These are phyloP conservation scores for Phaeomoniella chlamydospora DNA, from an alignment of 2,329 filamentous ascomycete species.

Conservation along the genomic window DNA sequence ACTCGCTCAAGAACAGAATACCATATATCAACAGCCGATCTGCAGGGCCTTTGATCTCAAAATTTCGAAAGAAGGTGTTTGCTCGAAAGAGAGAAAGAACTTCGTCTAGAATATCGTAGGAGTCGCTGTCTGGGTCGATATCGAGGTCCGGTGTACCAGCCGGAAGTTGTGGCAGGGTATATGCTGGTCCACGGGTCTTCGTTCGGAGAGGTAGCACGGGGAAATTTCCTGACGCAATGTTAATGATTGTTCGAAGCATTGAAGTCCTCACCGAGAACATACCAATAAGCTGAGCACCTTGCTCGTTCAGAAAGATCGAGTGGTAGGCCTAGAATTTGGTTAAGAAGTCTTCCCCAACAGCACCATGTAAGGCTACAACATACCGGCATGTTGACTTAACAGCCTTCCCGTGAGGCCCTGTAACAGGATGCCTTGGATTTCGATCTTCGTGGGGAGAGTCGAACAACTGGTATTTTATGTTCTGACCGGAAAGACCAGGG, in stretches of 20 bases:
- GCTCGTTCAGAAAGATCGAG: slow-evolving; percentile 82
- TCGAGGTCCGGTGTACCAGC: slow-evolving; percentile 35
- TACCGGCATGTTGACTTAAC: background rate
- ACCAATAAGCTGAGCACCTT: slow-evolving; percentile 53
- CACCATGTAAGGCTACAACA: background rate
- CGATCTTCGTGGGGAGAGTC: too few species aligned
- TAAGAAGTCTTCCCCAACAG: background rate
- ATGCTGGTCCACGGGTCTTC: slow-evolving; percentile 86
- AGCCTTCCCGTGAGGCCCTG: too few species aligned
- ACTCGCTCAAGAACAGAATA: slow-evolving; percentile 87
- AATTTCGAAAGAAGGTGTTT: slow-evolving; percentile 98
- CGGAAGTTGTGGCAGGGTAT: slow-evolving; percentile 58
- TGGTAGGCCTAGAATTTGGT: slow-evolving; percentile 64
- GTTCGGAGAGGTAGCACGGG: slow-evolving; percentile 89
- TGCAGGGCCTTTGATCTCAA: slow-evolving; percentile 93
- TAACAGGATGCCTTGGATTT: too few species aligned
- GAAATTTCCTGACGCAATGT: slow-evolving; percentile 64
- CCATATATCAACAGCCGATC: slow-evolving; percentile 93
- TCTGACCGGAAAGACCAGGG: too few species aligned
- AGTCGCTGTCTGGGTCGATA: slow-evolving; percentile 71
- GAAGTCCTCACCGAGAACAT: slow-evolving; percentile 8
- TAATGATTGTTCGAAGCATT: slow-evolving; percentile 1
- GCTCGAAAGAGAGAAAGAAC: slow-evolving; percentile 84
- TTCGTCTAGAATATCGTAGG: slow-evolving; percentile 94
- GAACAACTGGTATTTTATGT: too few species aligned